Percentiles rank a stretch among this genome's conserved stretches.
phyloP scores from a whole-genome alignment of 768 basidiomycete species.

The Boletus insuetus region DNA sequence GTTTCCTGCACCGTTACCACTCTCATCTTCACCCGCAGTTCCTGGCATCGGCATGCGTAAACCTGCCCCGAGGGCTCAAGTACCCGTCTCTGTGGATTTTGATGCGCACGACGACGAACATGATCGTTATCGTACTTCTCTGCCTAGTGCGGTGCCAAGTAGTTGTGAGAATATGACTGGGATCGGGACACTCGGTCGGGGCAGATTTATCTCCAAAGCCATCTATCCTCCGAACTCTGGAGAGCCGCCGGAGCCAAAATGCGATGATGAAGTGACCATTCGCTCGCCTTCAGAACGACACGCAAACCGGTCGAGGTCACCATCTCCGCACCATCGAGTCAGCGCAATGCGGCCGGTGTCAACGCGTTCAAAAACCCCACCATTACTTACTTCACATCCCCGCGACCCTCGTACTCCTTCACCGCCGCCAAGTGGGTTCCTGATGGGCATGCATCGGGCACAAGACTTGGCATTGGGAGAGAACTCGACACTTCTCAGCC shows the following conservation, averaged over 20 bases:
- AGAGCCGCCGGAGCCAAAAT: slow-evolving; percentile 7
- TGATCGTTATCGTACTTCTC: slow-evolving; percentile 38
- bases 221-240: slow-evolving; percentile 9
- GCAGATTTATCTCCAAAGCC: slow-evolving; percentile 24
- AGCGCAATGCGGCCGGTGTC: slow-evolving; percentile 34
- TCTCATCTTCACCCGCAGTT: slow-evolving; percentile 21
- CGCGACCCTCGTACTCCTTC: slow-evolving; percentile 26
- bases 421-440: slow-evolving; percentile 16
- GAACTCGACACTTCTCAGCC: slow-evolving; percentile 44
- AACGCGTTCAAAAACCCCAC: slow-evolving; percentile 40
- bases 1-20: slow-evolving; percentile 16
- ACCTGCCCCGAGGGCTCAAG: slow-evolving; percentile 59
- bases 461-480: slow-evolving; percentile 24
- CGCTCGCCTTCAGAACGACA: slow-evolving; percentile 18
- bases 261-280: slow-evolving; percentile 17
- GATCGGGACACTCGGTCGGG: slow-evolving; percentile 43
- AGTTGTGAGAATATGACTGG: slow-evolving; percentile 65
- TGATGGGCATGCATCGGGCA: slow-evolving; percentile 13
- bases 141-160: slow-evolving; percentile 54
- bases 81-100: slow-evolving; percentile 58
- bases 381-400: slow-evolving; percentile 32
- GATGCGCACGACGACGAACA: slow-evolving; percentile 34
- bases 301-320: slow-evolving; percentile 20
- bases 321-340: slow-evolving; percentile 23
- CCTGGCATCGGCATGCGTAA: slow-evolving; percentile 52